These are phyloP conservation scores for Ambrosiella cleistominuta DNA, from an alignment of 2,329 filamentous ascomycete species.

Conservation along the genomic window DNA sequence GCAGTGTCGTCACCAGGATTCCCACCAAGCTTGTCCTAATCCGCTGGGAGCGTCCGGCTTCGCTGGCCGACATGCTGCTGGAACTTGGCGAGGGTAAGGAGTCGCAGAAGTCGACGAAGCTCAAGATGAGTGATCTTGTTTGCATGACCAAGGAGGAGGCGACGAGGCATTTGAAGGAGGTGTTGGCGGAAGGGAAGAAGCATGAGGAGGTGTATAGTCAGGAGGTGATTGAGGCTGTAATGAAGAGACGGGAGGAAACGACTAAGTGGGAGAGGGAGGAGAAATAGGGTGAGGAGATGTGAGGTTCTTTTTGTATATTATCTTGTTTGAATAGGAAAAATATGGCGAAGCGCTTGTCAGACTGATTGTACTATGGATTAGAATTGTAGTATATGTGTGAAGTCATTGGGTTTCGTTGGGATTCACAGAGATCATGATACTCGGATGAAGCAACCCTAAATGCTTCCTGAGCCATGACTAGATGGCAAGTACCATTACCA, in stretches of 20 bases:
- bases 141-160: conserved; percentile 91
- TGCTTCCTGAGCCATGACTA: too few relatives aligned
- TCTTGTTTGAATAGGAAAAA: too few relatives aligned
- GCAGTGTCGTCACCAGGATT: conserved; percentile 68
- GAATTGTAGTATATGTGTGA: too few relatives aligned
- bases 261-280: conserved; percentile 30
- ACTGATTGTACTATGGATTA: too few relatives aligned
- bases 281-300: neutral
- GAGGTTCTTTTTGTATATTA: too few relatives aligned
- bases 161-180: conserved; percentile 56
- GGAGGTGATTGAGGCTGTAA: conserved; percentile 49
- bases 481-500: too few relatives aligned
- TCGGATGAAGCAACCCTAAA: too few relatives aligned
- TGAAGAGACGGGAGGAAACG: conserved; percentile 50
- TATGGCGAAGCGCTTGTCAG: too few relatives aligned
- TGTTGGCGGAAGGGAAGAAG: conserved; percentile 51
- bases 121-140: conserved; percentile 56
- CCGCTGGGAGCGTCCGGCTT: conserved; percentile 53
- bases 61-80: conserved; percentile 34
- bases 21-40: conserved; percentile 63
- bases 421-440: too few relatives aligned
- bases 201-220: conserved; percentile 58
- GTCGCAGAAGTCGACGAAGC: conserved; percentile 59
- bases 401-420: too few relatives aligned
- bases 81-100: conserved; percentile 45